Evolutionary conservation across 352 stramenopile genomes (phyloP).

Genomic region (Pseudoperonospora humuli): DNA sequence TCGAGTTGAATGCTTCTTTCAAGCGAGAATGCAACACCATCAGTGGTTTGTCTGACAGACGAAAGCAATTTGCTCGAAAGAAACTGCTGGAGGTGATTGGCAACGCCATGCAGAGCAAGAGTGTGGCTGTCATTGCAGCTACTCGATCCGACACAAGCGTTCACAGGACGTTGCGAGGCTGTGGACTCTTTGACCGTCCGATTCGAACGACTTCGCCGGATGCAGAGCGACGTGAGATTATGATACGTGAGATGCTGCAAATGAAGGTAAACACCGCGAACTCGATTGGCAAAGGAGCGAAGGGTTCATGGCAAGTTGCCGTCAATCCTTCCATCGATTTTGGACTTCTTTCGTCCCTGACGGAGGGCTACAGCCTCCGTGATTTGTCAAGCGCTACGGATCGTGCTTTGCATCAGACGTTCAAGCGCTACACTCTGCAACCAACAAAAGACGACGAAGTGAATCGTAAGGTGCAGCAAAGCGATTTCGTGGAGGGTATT

Average conservation of each 20-base stretch:
- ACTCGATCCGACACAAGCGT: conserved; percentile 53
- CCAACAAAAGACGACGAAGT: neutral
- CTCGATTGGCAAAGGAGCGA: conserved; percentile 9
- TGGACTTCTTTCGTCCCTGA: conserved; percentile 48
- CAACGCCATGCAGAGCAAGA: conserved; percentile 54
- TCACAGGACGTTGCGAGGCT: conserved; percentile 53
- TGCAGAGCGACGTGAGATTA: conserved; percentile 46
- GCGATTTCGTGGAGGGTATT: conserved; percentile 68
- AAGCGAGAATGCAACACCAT: conserved; percentile 32
- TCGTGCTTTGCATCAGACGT: conserved; percentile 54
- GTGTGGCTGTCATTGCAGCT: conserved; percentile 51
- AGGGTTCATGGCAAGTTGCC: conserved; percentile 5
- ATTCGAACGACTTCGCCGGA: conserved; percentile 55
- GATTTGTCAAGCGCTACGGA: conserved; percentile 66
- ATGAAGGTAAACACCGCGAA: conserved; percentile 36
- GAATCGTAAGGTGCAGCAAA: conserved; percentile 35
- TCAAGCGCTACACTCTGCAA: conserved; percentile 33
- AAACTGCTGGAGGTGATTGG: conserved; percentile 44
- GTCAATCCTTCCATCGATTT: conserved; percentile 61
- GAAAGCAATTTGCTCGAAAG: conserved; percentile 12
- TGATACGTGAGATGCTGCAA: conserved; percentile 53
- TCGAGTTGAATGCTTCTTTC: conserved; percentile 48
- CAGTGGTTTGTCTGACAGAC: conserved; percentile 10
- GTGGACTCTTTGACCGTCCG: conserved; percentile 61
- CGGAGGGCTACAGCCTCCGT: conserved; percentile 75